Base-by-base conservation (phyloP, 768 basidiomycete species). In the Pleurotus sapidus region DNA sequence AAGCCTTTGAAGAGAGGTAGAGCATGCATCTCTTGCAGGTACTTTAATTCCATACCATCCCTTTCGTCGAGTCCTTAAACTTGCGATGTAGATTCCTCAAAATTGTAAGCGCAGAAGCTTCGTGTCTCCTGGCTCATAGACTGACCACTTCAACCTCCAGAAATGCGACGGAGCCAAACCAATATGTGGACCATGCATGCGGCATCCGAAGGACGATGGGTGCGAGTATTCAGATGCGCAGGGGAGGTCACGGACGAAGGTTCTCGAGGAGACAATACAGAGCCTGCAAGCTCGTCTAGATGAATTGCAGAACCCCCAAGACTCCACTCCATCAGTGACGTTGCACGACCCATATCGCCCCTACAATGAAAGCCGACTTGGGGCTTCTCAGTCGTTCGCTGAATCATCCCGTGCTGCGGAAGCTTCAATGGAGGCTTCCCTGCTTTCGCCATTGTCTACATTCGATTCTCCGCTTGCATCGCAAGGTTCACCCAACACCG, bases 171-270 rank as follows among this genome's bases (percentile, higher is more conserved):
- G 87, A 15, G 67, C 65, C 3, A 82, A 82, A 57, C 88, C 88
- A 1, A 71, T 80, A 8, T 90, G 88, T 66, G 81, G 82, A 1
- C 87, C 84, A 42, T 90, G 88, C 71, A 67, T 72, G 20, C 71
- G 76, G 6, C 80, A 83, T 23, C 82, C 84, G 38, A 81, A 85
- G 57, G 77, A 77, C 24, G 86, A 86, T 54, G 84, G 84, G 27
- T 90, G 88, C 67, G 87, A 89, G 70, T 90, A 88, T 67, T 75
- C 82, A 5, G 87, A 89, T 63, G 84, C 82, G 4, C 78, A 78
- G 30, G 79, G 79, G 43, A 79, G 84, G 57, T 83, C 88, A 17
- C 73, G 80, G 55, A 87, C 82, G 3, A 77, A 85, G 63, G 72
- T 76, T 4, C 68, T 89, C 17, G 85, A 87, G 65, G 84, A 86